These are phyloP conservation scores for Dispira simplex DNA, from an alignment of 192 early-diverging fungal species.

Conservation along the genomic window DNA sequence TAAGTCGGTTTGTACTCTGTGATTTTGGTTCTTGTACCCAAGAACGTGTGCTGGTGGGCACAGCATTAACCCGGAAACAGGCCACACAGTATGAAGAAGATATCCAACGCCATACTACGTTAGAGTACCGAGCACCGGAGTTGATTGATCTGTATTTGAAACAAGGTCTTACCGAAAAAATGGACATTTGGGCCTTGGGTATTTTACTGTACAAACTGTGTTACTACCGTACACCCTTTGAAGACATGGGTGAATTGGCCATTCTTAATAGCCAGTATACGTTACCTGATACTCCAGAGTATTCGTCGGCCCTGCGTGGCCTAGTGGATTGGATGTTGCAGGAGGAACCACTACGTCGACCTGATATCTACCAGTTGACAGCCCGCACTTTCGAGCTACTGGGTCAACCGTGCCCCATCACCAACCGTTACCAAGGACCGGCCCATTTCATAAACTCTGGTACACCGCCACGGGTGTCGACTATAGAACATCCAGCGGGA, in stretches of 20 bases:
- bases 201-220: conserved; percentile 92
- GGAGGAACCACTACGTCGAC: conserved; percentile 56
- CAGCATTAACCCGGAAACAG: conserved; percentile 42
- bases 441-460: conserved; percentile 1
- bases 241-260: conserved; percentile 70
- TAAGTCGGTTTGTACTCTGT: conserved; percentile 68
- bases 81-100: conserved; percentile 77
- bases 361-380: conserved; percentile 70
- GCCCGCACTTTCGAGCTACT: conserved; percentile 42
- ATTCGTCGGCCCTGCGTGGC: conserved; percentile 33
- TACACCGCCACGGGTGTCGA: conserved; percentile 7
- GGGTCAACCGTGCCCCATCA: conserved; percentile 40
- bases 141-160: conserved; percentile 85
- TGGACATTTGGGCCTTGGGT: conserved; percentile 74
- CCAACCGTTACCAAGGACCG: conserved; percentile 20
- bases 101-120: conserved; percentile 73
- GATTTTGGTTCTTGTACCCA: conserved; percentile 90
- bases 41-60: conserved; percentile 24
- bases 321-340: conserved; percentile 58
- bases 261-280: conserved; percentile 78
- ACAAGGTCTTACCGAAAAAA: conserved; percentile 70
- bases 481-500: conserved; percentile 1
- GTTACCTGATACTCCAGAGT: conserved; percentile 58
- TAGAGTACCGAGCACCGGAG: conserved; percentile 93
- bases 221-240: conserved; percentile 92